Evolutionary conservation across 495 filamentous ascomycete species (phyloP).

Genomic region (Xylaria longipes): DNA sequence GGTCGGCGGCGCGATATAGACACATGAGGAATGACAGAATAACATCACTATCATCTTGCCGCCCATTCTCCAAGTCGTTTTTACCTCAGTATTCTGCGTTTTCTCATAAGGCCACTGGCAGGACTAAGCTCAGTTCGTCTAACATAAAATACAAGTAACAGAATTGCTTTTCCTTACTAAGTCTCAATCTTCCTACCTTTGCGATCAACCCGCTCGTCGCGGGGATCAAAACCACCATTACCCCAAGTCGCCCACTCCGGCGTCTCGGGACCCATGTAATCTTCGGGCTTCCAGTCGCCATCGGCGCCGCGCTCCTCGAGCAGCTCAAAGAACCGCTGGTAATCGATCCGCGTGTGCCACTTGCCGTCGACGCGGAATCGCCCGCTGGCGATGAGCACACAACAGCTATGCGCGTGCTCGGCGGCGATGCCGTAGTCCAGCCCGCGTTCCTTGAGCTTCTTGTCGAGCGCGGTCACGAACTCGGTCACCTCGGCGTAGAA

Average conservation of each 20-base stretch:
- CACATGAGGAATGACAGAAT: conserved; percentile 36
- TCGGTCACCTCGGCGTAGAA: conserved; percentile 87
- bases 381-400: conserved; percentile 80
- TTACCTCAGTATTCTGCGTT: background rate
- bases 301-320: conserved; percentile 70
- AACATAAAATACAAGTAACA: conserved; percentile 15
- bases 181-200: conserved; percentile 67
- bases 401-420: conserved; percentile 94
- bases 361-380: conserved; percentile 73
- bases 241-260: conserved; percentile 97
- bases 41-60: conserved; percentile 27
- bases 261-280: conserved; percentile 83
- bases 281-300: conserved; percentile 80
- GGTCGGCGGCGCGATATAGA: conserved; percentile 38
- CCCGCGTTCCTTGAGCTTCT: conserved; percentile 68
- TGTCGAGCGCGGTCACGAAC: conserved; percentile 77
- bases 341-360: conserved; percentile 94
- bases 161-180: conserved; percentile 26
- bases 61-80: conserved; percentile 9
- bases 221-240: conserved; percentile 89
- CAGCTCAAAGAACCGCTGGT: conserved; percentile 84
- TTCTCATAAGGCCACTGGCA: background rate
- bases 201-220: conserved; percentile 80
- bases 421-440: conserved; percentile 89
- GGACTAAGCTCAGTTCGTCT: background rate